Percentiles rank a stretch among this genome's conserved stretches.
phyloP scores from a whole-genome alignment of 1,284 basidiomycete genomes.

The Cutaneotrichosporon dermatis region DNA sequence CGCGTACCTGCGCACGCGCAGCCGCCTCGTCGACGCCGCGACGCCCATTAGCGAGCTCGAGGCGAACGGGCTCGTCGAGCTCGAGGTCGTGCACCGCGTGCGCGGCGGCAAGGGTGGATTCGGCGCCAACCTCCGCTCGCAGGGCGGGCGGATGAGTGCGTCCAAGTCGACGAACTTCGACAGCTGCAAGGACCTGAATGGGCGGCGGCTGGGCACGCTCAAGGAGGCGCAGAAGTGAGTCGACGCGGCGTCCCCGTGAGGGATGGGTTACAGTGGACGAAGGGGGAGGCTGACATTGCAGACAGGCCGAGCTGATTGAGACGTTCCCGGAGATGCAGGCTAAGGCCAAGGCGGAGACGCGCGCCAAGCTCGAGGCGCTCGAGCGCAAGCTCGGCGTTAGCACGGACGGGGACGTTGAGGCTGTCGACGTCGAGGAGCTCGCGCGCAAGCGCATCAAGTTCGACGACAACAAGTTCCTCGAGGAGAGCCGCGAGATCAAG shows the following conservation, averaged over 20 bases:
- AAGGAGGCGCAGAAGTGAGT: slow-evolving; percentile 89
- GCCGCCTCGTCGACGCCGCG: slow-evolving; percentile 18
- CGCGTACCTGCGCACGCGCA: slow-evolving; percentile 37
- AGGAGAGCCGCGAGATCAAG: slow-evolving; percentile 86
- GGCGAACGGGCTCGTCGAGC: slow-evolving; percentile 21
- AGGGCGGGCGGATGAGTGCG: slow-evolving; percentile 94
- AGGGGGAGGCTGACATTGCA: slow-evolving; percentile 47
- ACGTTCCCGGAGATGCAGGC: slow-evolving; percentile 75
- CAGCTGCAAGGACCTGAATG: slow-evolving; percentile 87
- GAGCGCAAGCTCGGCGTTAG: slow-evolving; percentile 74
- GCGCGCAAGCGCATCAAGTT: slow-evolving; percentile 80
- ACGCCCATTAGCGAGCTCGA: slow-evolving; percentile 20
- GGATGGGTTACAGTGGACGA: too few relatives aligned
- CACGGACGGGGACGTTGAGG: slow-evolving; percentile 49
- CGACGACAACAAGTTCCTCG: slow-evolving; percentile 87
- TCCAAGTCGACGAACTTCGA: slow-evolving; percentile 94
- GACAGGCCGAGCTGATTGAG: slow-evolving; percentile 84
- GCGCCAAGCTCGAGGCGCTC: slow-evolving; percentile 78
- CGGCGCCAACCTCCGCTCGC: slow-evolving; percentile 90
- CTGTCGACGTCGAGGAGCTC: slow-evolving; percentile 48
- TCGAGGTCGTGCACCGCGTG: slow-evolving; percentile 53
- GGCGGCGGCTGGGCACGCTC: slow-evolving; percentile 82
- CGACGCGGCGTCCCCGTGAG: too few relatives aligned
- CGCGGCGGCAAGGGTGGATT: slow-evolving; percentile 96
- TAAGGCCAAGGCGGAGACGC: slow-evolving; percentile 69